A percentile compares a stretch with the other conserved stretches of the same genome.
Evolutionary conservation across 345 rosid species (phyloP).

Genomic region (Atalantia buxifolia): DNA sequence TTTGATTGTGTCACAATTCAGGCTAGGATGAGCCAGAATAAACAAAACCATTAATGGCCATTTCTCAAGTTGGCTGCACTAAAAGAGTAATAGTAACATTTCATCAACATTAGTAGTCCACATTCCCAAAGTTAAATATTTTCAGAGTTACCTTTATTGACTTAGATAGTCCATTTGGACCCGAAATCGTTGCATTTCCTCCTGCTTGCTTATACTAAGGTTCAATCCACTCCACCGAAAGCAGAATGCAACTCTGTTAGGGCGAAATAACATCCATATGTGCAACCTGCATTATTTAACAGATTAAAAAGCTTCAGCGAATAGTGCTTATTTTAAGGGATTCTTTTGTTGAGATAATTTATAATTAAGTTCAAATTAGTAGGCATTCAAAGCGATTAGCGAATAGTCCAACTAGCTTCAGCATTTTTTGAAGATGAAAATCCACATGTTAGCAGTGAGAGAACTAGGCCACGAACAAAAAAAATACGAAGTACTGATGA

Average conservation of each 20-base stretch:
- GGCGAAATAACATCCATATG: conserved; percentile 67
- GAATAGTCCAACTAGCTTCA: too few relatives aligned
- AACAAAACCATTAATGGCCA: neutral
- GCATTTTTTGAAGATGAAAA: too few relatives aligned
- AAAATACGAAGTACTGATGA: too few relatives aligned
- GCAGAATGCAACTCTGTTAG: conserved; percentile 77
- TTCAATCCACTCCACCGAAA: conserved; percentile 81
- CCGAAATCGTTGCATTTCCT: conserved; percentile 69
- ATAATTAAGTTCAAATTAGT: too few relatives aligned
- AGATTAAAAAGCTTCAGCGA: neutral
- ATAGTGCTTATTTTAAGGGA: too few relatives aligned
- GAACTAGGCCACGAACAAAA: too few relatives aligned
- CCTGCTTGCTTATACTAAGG: conserved; percentile 61
- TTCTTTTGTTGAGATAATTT: too few relatives aligned
- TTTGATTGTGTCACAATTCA: too few relatives aligned
- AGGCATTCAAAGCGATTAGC: too few relatives aligned
- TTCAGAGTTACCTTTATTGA: neutral
- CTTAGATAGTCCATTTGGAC: conserved; percentile 19
- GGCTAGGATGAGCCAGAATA: too few relatives aligned
- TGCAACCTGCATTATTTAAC: conserved; percentile 52
- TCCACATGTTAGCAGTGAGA: too few relatives aligned
- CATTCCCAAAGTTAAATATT: neutral
- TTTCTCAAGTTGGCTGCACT: neutral
- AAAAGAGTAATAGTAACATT: neutral
- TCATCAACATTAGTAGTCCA: neutral